Base-by-base conservation (phyloP, 2,329 filamentous ascomycete genomes). In the Pseudopyrenochaeta lycopersici region DNA sequence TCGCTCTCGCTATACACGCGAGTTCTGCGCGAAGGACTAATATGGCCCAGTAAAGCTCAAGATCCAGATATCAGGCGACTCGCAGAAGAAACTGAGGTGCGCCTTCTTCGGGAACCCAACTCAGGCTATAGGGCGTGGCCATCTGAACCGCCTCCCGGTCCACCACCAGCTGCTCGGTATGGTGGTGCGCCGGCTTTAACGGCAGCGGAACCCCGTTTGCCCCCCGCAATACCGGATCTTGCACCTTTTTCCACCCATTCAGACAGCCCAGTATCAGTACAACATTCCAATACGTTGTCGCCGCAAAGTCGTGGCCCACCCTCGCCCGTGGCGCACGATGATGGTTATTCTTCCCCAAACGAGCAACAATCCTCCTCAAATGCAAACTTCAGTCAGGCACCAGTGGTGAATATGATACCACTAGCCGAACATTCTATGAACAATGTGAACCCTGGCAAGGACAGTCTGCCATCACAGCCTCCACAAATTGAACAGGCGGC, bases 41-140 rank as follows among this genome's bases (percentile, higher is more conserved):
- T 46, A 31, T 33, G 7, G 31, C 5, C 7, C 45, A 70, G 67
- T 49, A 66, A 66, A 41, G 59, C 69, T 11, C 60, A 62, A 18
- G 70, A 73, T 40, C 62, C 69, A 5, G 68, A 70, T 4, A 62
- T 73, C 30, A 66, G 60, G 46, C 62, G 62, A n/a, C 52, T 73
- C 30, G 69, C 68, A 15, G 58, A 63, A 45, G 67, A 70, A 44
- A 69, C 68, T 20, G 69, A 69, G 49, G 46, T 56, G 10, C 58
- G 60, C 29, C 45, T 70, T 44, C 43, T 58, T 41, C 54, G 50
- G 18, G 53, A 67, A 47, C 49, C 54, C 7, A 41, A 56, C 17
- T 64, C 63, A 32, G 58, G 58, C 29, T 70, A 70, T 45, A 44
- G 46, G 23, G 54, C 46, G 47, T 70, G 66, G 70, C 65, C 62